Conservation (phyloP, 2,329 filamentous ascomycete species). For the Talaromyces rugulosus region DNA sequence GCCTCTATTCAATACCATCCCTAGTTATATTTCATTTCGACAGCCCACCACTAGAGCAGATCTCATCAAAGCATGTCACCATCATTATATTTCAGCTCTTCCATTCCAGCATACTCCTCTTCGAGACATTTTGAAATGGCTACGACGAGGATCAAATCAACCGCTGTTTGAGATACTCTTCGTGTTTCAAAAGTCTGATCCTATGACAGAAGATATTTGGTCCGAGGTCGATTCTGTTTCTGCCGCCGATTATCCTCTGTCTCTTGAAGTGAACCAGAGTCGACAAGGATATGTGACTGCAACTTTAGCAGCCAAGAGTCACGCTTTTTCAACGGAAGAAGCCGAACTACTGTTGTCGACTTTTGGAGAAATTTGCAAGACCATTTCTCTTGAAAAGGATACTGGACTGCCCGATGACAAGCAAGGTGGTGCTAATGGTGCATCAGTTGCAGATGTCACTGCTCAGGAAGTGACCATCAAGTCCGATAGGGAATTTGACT, state of each 20-base stretch:
- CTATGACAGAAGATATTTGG: constrained; percentile 49
- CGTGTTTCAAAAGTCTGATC: constrained; percentile 61
- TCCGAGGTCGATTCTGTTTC: constrained; percentile 42
- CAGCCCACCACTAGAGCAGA: constrained; percentile 53
- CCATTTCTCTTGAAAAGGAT: constrained; percentile 26
- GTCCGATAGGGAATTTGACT: constrained; percentile 46
- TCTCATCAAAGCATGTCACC: constrained; percentile 62
- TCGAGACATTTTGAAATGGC: constrained; percentile 77
- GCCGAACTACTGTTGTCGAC: constrained; percentile 39
- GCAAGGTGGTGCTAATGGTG: constrained; percentile 6
- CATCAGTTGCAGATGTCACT: constrained; percentile 14
- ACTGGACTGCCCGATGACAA: not conserved
- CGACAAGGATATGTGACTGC: constrained; percentile 48
- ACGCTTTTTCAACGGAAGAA: constrained; percentile 32
- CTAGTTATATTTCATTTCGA: constrained; percentile 55
- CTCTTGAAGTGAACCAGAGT: constrained; percentile 65
- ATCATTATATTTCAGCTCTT: constrained; percentile 64
- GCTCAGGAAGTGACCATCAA: not conserved
- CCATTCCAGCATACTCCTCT: constrained; percentile 76
- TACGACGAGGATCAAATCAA: constrained; percentile 49
- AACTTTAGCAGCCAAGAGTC: constrained; percentile 56
- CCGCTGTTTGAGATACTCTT: constrained; percentile 77
- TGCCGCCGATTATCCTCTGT: constrained; percentile 67
- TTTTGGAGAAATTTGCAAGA: constrained; percentile 39
- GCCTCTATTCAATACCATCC: constrained; percentile 86